Conservation (phyloP, 495 filamentous ascomycete species). For the Penicillium ochrochloron region DNA sequence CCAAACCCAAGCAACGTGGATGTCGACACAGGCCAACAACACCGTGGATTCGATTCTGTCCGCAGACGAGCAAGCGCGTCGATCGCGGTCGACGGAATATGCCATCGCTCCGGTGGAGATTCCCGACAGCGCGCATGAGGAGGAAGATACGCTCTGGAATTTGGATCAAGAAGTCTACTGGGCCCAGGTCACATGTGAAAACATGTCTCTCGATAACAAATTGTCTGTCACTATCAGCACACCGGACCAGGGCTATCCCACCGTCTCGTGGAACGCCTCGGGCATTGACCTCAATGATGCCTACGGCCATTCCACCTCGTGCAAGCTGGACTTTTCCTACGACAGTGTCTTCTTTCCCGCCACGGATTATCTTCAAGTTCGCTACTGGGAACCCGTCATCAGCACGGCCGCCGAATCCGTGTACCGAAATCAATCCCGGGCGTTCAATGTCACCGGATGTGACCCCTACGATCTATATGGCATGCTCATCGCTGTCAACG, state of each 20-base stretch:
- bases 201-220: conserved; percentile 27
- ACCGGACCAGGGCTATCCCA: conserved; percentile 20
- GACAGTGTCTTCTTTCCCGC: conserved; percentile 37
- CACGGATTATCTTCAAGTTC: conserved; percentile 44
- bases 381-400: conserved; percentile 47
- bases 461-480: conserved; percentile 45
- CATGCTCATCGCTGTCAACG: conserved; percentile 44
- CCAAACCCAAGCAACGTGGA: conserved; percentile 41
- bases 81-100: conserved; percentile 38
- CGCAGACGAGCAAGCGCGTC: conserved; percentile 24
- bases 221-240: conserved; percentile 34
- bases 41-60: conserved; percentile 32
- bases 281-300: conserved; percentile 31
- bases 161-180: conserved; percentile 48
- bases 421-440: conserved; percentile 24
- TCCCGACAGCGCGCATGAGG: conserved; percentile 25
- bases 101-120: conserved; percentile 47
- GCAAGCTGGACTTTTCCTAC: conserved; percentile 42
- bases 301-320: conserved; percentile 24
- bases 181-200: conserved; percentile 36
- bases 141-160: conserved; percentile 39
- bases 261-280: conserved; percentile 39
- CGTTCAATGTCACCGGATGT: conserved; percentile 39
- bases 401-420: conserved; percentile 16
- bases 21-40: conserved; percentile 38